These are phyloP conservation scores for Aspergillus neotritici DNA, from an alignment of 2,329 filamentous ascomycete genomes.

Conservation along the genomic window DNA sequence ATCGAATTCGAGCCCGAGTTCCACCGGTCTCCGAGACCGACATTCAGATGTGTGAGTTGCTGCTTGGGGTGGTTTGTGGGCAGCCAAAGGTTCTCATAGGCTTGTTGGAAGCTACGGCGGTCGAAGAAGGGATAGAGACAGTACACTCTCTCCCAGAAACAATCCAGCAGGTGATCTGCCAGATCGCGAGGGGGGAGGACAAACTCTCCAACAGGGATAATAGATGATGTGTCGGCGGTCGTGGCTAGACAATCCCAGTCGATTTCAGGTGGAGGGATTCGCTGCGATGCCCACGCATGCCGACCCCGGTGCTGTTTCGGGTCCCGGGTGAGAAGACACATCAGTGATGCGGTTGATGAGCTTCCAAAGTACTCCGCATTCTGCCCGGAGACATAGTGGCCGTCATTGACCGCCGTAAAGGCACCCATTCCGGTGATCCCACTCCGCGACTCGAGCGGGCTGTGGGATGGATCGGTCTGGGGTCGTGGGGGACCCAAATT, in stretches of 20 bases:
- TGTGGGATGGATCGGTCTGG: too few species aligned
- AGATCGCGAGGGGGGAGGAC: slow-evolving; percentile 37
- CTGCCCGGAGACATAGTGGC: slow-evolving; percentile 16
- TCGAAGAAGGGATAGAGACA: slow-evolving; percentile 45
- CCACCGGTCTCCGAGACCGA: slow-evolving; percentile 31
- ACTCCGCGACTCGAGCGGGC: too few species aligned
- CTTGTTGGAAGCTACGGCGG: slow-evolving; percentile 36
- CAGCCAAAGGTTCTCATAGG: slow-evolving; percentile 39
- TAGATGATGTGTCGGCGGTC: slow-evolving; percentile 9
- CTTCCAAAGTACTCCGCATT: slow-evolving; percentile 38
- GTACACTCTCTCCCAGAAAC: slow-evolving; percentile 38
- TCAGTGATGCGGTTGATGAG: slow-evolving; percentile 38
- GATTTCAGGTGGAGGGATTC: too few species aligned
- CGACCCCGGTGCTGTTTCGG: slow-evolving; percentile 19
- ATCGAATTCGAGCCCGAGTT: slow-evolving; percentile 32
- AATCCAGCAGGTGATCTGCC: slow-evolving; percentile 38
- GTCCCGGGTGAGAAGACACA: slow-evolving; percentile 27
- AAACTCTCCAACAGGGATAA: slow-evolving; percentile 27
- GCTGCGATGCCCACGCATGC: too few species aligned
- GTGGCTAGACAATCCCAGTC: too few species aligned
- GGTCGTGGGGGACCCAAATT: too few species aligned
- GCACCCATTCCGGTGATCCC: slow-evolving; percentile 41
- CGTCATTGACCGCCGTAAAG: slow-evolving; percentile 28
- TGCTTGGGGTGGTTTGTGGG: slow-evolving; percentile 14
- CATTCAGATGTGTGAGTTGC: slow-evolving; percentile 18